phyloP scores from a whole-genome alignment of 495 filamentous ascomycete species.

The Penicillium angulare region DNA sequence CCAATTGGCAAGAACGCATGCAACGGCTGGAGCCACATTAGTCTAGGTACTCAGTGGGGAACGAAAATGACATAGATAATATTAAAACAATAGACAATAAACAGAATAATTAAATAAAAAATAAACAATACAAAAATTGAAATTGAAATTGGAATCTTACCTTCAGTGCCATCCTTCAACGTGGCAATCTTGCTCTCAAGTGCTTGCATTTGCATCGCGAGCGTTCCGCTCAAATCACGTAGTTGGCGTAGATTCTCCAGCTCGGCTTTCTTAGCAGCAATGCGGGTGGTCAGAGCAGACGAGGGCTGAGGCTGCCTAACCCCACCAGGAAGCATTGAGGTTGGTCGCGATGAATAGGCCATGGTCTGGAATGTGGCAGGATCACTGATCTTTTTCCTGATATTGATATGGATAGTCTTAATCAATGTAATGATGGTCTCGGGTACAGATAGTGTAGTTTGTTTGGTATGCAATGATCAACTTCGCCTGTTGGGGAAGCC shows the following conservation, averaged over 20 bases:
- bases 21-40: slow-evolving; percentile 68
- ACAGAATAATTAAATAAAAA: not conserved
- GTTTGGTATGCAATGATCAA: not conserved
- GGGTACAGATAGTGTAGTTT: too few relatives aligned
- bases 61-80: not conserved
- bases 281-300: slow-evolving; percentile 76
- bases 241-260: slow-evolving; percentile 85
- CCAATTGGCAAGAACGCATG: slow-evolving; percentile 91
- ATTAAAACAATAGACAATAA: slow-evolving; percentile 1
- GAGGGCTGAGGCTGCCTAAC: slow-evolving; percentile 64
- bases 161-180: slow-evolving; percentile 90
- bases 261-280: slow-evolving; percentile 91
- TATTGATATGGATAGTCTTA: too few relatives aligned
- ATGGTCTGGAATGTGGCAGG: slow-evolving; percentile 38
- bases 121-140: not conserved
- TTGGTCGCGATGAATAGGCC: slow-evolving; percentile 55
- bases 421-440: too few relatives aligned
- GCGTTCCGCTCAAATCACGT: slow-evolving; percentile 79
- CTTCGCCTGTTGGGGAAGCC: too few relatives aligned
- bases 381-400: too few relatives aligned
- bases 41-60: slow-evolving; percentile 8
- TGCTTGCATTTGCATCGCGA: slow-evolving; percentile 88
- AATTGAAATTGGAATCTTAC: slow-evolving; percentile 34
- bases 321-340: slow-evolving; percentile 34
- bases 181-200: slow-evolving; percentile 85